These are phyloP conservation scores for Hemisphaericaspora nanyangensis DNA, from an alignment of 805 yeast species.

Conservation along the genomic window DNA sequence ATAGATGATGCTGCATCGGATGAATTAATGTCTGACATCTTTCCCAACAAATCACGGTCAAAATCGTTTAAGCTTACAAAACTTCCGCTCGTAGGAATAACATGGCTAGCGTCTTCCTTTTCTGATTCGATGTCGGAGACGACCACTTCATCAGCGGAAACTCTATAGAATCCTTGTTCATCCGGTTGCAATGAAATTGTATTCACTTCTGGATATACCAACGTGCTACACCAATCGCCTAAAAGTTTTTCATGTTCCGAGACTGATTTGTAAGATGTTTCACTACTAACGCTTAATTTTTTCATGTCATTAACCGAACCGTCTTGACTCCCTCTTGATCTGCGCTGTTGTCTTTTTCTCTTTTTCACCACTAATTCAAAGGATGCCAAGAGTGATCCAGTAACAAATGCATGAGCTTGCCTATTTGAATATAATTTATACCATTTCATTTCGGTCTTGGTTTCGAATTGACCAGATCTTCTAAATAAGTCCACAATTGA, in stretches of 20 bases:
- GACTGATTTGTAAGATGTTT: not conserved
- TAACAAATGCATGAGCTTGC: constrained; percentile 39
- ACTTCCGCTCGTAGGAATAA: no score
- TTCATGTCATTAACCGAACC: not conserved
- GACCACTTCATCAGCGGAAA: constrained; percentile 18
- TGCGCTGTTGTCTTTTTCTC: constrained; percentile 1
- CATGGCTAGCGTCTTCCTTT: not conserved
- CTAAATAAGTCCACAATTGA: constrained; percentile 26
- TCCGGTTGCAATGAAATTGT: constrained; percentile 19
- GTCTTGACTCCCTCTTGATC: no score
- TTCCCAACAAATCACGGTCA: not conserved
- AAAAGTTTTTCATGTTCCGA: constrained; percentile 8
- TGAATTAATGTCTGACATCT: constrained; percentile 12
- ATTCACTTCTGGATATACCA: constrained; percentile 19
- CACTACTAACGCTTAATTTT: not conserved
- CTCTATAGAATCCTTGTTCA: constrained; percentile 40
- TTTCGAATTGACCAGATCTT: constrained; percentile 8
- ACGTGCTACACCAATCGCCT: constrained; percentile 24
- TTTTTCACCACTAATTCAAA: constrained; percentile 32
- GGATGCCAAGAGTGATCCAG: constrained; percentile 45
- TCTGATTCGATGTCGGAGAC: constrained; percentile 30
- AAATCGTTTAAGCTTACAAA: no score
- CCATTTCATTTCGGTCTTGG: constrained; percentile 38
- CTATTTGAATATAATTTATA: constrained; percentile 40
- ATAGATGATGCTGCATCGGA: constrained; percentile 17